Conservation (phyloP, 2,329 filamentous ascomycete species). For the Cryphonectria radicalis region DNA sequence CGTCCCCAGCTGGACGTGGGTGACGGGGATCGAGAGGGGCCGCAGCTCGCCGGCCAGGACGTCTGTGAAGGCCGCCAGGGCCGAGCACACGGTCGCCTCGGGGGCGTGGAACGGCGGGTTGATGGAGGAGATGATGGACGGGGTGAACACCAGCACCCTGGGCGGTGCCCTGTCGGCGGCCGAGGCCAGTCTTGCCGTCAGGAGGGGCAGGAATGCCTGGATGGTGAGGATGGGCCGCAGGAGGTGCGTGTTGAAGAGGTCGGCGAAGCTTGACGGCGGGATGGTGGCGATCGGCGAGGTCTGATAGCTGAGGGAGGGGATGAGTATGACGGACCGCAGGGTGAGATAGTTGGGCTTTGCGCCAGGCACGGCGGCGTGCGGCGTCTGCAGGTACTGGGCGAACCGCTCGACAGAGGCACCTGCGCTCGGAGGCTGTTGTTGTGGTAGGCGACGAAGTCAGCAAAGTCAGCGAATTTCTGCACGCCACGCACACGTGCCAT, state of each 20-base stretch:
- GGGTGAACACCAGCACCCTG: constrained; percentile 77
- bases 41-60: constrained; percentile 80
- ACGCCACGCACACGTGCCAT: background rate
- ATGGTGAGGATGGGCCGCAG: constrained; percentile 87
- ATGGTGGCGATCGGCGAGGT: constrained; percentile 85
- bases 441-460: background rate
- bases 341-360: constrained; percentile 76
- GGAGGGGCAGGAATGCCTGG: constrained; percentile 84
- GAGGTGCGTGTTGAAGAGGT: constrained; percentile 90
- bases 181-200: constrained; percentile 64
- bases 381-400: constrained; percentile 70
- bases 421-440: constrained; percentile 65
- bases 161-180: constrained; percentile 56
- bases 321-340: constrained; percentile 79
- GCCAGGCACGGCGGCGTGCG: constrained; percentile 76
- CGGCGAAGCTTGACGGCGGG: constrained; percentile 80
- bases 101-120: constrained; percentile 81
- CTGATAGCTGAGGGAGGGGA: constrained; percentile 80
- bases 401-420: constrained; percentile 74
- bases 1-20: constrained; percentile 87
- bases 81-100: constrained; percentile 83
- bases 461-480: background rate
- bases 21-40: constrained; percentile 76
- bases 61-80: constrained; percentile 82
- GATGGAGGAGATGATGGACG: constrained; percentile 79